phyloP scores from a whole-genome alignment of 495 filamentous ascomycete genomes.

The Trypethelium eluteriae region DNA sequence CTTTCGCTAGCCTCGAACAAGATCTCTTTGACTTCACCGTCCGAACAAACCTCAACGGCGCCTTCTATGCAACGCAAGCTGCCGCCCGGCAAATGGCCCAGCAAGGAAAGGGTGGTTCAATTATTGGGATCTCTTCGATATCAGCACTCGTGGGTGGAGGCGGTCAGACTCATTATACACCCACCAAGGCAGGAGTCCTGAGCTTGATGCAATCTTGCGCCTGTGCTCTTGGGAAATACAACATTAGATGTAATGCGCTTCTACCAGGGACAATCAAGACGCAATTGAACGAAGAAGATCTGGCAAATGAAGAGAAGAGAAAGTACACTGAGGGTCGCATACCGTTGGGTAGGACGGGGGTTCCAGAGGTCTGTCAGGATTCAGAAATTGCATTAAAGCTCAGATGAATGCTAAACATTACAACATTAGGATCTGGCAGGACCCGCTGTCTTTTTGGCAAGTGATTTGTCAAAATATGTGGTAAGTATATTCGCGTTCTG shows the following conservation, averaged over 20 bases:
- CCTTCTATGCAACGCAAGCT: slow-evolving; percentile 78
- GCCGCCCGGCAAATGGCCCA: slow-evolving; percentile 71
- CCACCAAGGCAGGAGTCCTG: slow-evolving; percentile 79
- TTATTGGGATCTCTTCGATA: slow-evolving; percentile 80
- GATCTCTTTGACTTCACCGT: slow-evolving; percentile 59
- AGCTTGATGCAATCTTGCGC: slow-evolving; percentile 81
- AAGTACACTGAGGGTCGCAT: slow-evolving; percentile 79
- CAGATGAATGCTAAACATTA: not conserved
- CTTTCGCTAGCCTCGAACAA: slow-evolving; percentile 45
- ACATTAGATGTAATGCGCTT: slow-evolving; percentile 76
- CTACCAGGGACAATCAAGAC: slow-evolving; percentile 80
- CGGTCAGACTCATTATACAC: slow-evolving; percentile 78
- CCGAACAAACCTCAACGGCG: slow-evolving; percentile 72
- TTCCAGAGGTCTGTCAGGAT: slow-evolving; percentile 32
- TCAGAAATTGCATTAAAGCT: not conserved
- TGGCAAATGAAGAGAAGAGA: slow-evolving; percentile 61
- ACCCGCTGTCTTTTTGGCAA: slow-evolving; percentile 79
- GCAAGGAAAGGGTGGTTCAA: slow-evolving; percentile 62
- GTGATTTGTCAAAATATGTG: slow-evolving; percentile 45
- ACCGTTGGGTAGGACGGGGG: slow-evolving; percentile 66
- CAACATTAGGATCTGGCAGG: slow-evolving; percentile 57
- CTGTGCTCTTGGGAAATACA: slow-evolving; percentile 65
- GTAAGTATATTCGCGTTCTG: slow-evolving; percentile 19
- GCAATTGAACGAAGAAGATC: slow-evolving; percentile 78
- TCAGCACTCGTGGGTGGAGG: slow-evolving; percentile 77